Evolutionary conservation across 257 asterid species (phyloP), one percentile per base, ranked within the genome.

Genomic region (Avicennia marina): DNA sequence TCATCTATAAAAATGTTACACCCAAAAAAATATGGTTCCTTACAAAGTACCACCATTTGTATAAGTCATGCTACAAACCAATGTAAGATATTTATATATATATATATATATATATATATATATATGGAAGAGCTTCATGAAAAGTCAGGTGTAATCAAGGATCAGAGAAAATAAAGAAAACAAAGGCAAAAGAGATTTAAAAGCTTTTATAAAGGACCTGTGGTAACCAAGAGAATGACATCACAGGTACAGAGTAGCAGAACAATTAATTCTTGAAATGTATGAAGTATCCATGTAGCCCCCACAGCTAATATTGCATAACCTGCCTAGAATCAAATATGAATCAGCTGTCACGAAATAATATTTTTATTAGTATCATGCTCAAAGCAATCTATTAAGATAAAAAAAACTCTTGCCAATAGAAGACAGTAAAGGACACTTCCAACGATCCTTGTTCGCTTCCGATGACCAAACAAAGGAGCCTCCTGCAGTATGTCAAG

Each of bases 401-500:
- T 34, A 49, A 38, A 34, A 65, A 70, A 44, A 54, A 48, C 62
- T 77, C 98, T 78, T 86, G 87, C 97, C 95, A 93, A 70, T 64
- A 93, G 33, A 41, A 93, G 61, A 70, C 95, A 83, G 67, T 89
- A 93, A 60, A 89, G 72, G 69, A 89, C 59, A 62, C 98, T 86
- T 70, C 94, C 95, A 54, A 80, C 13, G 19, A 86, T 68, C 69
- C 81, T 73, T 18, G 97, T 80, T 20, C 90, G 89, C 84, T 82
- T 89, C 73, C 97, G 83, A 48, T 86, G 95, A 63, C 98, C 95
- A 70, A 77, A 88, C 69, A 93, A 75, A 57, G 98, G 97, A 72
- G 95, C 96, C 67, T 86, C 98, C 61, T 89, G 96, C 65, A 82
- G 78, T 65, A 93, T 73, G 69, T 93, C 98, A 61, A 93, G 91